phyloP scores from a whole-genome alignment of 192 early-diverging fungal species.

The Podila verticillata region DNA sequence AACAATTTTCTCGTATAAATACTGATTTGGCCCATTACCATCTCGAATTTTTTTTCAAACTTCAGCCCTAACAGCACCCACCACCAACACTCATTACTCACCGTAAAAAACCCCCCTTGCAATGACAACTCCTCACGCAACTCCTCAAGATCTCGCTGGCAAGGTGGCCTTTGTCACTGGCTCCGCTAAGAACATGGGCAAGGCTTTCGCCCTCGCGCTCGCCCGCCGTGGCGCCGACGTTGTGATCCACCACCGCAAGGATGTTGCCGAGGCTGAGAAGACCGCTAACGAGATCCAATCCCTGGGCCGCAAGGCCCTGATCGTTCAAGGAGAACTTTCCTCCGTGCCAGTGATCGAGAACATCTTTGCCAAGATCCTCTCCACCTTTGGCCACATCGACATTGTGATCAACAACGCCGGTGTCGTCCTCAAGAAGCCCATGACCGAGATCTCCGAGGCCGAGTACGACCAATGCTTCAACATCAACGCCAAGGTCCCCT shows the following conservation, averaged over 20 bases:
- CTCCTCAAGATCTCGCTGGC: slow-evolving; percentile 34
- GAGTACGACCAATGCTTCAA: slow-evolving; percentile 50
- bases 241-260: slow-evolving; percentile 51
- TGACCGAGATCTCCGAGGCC: slow-evolving; percentile 32
- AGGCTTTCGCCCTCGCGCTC: slow-evolving; percentile 34
- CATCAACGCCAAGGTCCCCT: slow-evolving; percentile 54
- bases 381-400: slow-evolving; percentile 41
- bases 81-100: background rate
- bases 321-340: slow-evolving; percentile 43
- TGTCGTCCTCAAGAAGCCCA: slow-evolving; percentile 36
- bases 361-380: slow-evolving; percentile 37
- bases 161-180: slow-evolving; percentile 57
- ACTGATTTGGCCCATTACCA: too few species aligned
- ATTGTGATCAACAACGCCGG: slow-evolving; percentile 56
- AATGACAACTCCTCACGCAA: background rate
- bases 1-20: too few species aligned
- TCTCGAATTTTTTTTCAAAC: too few species aligned
- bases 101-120: background rate
- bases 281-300: slow-evolving; percentile 29
- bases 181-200: slow-evolving; percentile 52
- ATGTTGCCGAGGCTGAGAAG: slow-evolving; percentile 28
- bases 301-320: slow-evolving; percentile 36
- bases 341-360: slow-evolving; percentile 33
- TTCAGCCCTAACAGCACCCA: background rate
- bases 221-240: slow-evolving; percentile 43